Conservation (phyloP, 352 stramenopile genomes). For the Globisporangium camurandrum region DNA sequence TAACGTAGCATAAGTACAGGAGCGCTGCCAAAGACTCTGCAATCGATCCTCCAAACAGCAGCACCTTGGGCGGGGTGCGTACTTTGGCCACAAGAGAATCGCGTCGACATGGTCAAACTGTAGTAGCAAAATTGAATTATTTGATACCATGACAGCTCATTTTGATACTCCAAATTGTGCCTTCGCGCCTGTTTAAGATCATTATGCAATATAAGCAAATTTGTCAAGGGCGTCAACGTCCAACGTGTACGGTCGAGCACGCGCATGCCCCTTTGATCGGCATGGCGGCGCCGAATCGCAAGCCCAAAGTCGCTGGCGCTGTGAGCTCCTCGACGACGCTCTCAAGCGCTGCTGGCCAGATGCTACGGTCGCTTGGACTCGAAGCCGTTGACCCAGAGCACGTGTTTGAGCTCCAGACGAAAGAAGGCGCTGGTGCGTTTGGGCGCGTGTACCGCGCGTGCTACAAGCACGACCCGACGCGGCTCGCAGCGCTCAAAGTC, state of each 20-base stretch:
- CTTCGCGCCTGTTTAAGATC: no score
- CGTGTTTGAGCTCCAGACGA: slow-evolving; percentile 63
- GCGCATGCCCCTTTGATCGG: neutral
- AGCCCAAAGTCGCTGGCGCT: neutral
- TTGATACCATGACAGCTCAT: no score
- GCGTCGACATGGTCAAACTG: no score
- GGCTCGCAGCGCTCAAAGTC: slow-evolving; percentile 61
- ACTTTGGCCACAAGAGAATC: no score
- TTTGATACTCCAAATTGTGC: no score
- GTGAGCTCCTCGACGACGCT: slow-evolving; percentile 1
- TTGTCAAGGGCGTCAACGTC: no score
- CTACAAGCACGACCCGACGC: slow-evolving; percentile 30
- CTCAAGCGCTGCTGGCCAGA: slow-evolving; percentile 12
- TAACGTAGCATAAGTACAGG: no score
- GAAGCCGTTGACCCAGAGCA: slow-evolving; percentile 55
- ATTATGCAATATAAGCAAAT: no score
- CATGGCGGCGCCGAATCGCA: neutral
- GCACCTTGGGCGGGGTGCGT: no score
- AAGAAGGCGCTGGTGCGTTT: slow-evolving; percentile 65
- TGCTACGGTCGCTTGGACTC: slow-evolving; percentile 48
- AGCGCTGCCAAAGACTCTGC: no score
- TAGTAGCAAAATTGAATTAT: no score
- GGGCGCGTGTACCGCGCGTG: slow-evolving; percentile 59
- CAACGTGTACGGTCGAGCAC: neutral
- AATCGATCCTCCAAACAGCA: no score